These are phyloP conservation scores for Auricularia heimuer DNA, from an alignment of 768 basidiomycete genomes.

Conservation along the genomic window DNA sequence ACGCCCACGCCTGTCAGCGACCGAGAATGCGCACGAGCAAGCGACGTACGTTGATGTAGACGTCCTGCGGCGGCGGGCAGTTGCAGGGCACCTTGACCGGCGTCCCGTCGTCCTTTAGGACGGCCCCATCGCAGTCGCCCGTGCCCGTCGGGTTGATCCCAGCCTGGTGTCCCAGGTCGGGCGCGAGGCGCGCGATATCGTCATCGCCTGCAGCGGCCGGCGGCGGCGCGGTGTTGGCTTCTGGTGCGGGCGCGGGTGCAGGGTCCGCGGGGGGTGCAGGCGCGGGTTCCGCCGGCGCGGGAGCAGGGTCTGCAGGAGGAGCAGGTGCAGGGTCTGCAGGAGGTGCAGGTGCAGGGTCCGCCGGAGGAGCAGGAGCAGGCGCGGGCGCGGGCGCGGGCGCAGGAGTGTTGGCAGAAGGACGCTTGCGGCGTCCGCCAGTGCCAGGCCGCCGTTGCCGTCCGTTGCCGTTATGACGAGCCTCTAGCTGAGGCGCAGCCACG, in stretches of 20 bases:
- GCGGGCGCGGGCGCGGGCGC: no score
- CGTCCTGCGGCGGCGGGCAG: slow-evolving; percentile 48
- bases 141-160: slow-evolving; percentile 48
- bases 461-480: no score
- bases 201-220: background rate
- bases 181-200: slow-evolving; percentile 30
- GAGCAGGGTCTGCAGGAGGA: no score
- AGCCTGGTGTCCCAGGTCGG: slow-evolving; percentile 44
- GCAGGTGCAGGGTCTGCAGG: no score
- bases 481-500: no score
- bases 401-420: no score
- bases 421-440: no score
- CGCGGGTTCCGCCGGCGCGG: background rate
- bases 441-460: no score
- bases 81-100: slow-evolving; percentile 53
- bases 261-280: background rate
- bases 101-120: slow-evolving; percentile 44
- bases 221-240: background rate
- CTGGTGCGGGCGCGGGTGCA: background rate
- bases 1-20: background rate
- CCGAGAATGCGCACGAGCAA: background rate
- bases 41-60: slow-evolving; percentile 34
- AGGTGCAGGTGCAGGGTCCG: no score
- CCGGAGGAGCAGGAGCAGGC: no score
- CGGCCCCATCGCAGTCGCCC: slow-evolving; percentile 58